A percentile compares a stretch with the other conserved stretches of the same genome.
These are phyloP conservation scores for Coemansia umbellata DNA, from an alignment of 192 early-diverging fungal species.

Conservation along the genomic window DNA sequence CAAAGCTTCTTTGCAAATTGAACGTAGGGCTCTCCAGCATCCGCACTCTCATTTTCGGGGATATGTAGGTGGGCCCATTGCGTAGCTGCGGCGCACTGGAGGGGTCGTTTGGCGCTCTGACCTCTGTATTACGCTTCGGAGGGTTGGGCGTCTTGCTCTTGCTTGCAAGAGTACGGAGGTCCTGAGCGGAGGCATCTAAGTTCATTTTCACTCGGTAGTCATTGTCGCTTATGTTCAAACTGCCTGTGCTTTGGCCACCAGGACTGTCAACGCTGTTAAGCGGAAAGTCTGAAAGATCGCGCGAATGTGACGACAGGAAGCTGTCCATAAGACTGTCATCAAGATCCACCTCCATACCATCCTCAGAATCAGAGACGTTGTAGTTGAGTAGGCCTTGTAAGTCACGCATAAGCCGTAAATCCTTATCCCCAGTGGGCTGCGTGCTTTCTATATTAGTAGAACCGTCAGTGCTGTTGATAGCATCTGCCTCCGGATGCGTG, in stretches of 20 bases:
- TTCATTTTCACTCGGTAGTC: constrained; percentile 28
- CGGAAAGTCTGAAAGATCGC: constrained; percentile 24
- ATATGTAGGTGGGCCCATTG: not conserved
- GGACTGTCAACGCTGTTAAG: constrained; percentile 19
- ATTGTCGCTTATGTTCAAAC: constrained; percentile 43
- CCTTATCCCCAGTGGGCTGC: no score
- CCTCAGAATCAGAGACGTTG: not conserved
- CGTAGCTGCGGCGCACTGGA: not conserved
- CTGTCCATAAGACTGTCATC: constrained; percentile 27
- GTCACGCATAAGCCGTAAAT: no score
- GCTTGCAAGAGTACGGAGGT: not conserved
- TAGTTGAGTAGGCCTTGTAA: no score
- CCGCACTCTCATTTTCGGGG: not conserved
- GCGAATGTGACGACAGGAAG: constrained; percentile 34
- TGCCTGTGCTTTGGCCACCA: constrained; percentile 22
- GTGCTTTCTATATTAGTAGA: not conserved
- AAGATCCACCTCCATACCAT: constrained; percentile 17
- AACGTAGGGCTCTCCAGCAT: not conserved
- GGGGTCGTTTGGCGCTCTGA: not conserved
- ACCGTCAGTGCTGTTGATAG: not conserved
- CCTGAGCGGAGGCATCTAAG: constrained; percentile 17
- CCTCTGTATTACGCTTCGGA: not conserved
- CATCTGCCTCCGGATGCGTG: not conserved
- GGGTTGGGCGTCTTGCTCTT: not conserved
- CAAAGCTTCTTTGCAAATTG: not conserved